Evolutionary conservation across 139 green algal genomes (phyloP).

Genomic region (Chlorella vulgaris): DNA sequence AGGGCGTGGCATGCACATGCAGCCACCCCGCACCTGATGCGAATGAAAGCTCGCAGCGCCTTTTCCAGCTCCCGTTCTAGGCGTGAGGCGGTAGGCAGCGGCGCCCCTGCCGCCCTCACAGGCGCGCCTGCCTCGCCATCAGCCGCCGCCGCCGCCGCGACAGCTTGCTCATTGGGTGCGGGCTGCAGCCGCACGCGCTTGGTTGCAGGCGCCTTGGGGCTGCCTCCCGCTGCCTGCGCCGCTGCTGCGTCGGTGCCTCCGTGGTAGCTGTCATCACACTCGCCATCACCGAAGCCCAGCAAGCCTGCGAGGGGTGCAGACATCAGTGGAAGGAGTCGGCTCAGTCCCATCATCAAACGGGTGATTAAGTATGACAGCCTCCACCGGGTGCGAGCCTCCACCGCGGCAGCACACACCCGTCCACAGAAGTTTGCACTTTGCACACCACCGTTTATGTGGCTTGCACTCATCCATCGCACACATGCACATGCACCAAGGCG

Average conservation of each 20-base stretch:
- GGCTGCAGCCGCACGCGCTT: conserved; percentile 9
- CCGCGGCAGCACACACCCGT: too few species aligned
- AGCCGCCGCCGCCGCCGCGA: neutral
- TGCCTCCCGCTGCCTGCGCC: neutral
- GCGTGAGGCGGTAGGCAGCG: conserved; percentile 8
- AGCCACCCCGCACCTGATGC: conserved; percentile 60
- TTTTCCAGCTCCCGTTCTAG: conserved; percentile 77
- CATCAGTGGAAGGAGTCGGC: too few species aligned
- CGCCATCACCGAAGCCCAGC: neutral
- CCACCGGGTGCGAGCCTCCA: too few species aligned
- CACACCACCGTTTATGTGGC: too few species aligned
- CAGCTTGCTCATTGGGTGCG: neutral
- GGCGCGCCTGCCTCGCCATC: neutral
- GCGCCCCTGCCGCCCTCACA: neutral
- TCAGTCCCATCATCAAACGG: neutral
- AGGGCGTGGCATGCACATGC: neutral
- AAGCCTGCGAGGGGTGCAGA: conserved; percentile 4
- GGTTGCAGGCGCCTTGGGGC: neutral
- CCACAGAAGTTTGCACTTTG: too few species aligned
- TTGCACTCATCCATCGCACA: too few species aligned
- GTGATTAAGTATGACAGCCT: too few species aligned
- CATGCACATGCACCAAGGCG: too few species aligned
- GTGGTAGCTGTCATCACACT: conserved; percentile 4
- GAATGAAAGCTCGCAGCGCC: conserved; percentile 83
- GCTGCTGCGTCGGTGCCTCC: neutral